Evolutionary conservation across 169 alveolate species (phyloP).

Genomic region (Babesia bigemina): DNA sequence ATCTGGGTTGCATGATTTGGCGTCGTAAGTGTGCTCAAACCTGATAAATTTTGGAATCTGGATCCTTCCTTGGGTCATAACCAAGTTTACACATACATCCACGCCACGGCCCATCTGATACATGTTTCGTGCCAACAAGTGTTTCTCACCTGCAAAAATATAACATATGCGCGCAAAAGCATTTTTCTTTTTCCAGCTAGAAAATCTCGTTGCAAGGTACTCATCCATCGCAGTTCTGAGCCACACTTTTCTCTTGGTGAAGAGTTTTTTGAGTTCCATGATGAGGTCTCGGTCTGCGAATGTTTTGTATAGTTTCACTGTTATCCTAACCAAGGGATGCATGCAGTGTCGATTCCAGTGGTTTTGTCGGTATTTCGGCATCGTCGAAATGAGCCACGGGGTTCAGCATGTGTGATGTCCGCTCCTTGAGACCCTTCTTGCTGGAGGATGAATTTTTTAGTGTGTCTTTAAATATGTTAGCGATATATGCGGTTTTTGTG

Average conservation of each 20-base stretch:
- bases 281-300: slow-evolving; percentile 36
- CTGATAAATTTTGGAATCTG: slow-evolving; percentile 43
- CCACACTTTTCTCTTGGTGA: slow-evolving; percentile 54
- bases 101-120: slow-evolving; percentile 71
- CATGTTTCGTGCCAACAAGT: not conserved
- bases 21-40: not conserved
- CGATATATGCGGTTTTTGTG: slow-evolving; percentile 45
- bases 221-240: slow-evolving; percentile 55
- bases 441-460: not conserved
- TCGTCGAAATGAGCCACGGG: slow-evolving; percentile 66
- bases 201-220: slow-evolving; percentile 30
- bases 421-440: slow-evolving; percentile 4
- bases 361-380: slow-evolving; percentile 37
- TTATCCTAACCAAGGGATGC: slow-evolving; percentile 49
- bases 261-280: slow-evolving; percentile 34
- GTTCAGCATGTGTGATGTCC: slow-evolving; percentile 25
- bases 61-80: slow-evolving; percentile 66
- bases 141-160: slow-evolving; percentile 53
- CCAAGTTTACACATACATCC: slow-evolving; percentile 66
- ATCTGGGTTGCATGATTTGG: slow-evolving; percentile 15
- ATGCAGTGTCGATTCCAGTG: slow-evolving; percentile 26
- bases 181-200: slow-evolving; percentile 63
- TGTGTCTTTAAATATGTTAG: slow-evolving; percentile 35
- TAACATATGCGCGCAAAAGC: slow-evolving; percentile 65
- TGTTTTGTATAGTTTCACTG: not conserved